Evolutionary conservation across 139 green algal genomes (phyloP).

Genomic region (Nannochloris sp.): DNA sequence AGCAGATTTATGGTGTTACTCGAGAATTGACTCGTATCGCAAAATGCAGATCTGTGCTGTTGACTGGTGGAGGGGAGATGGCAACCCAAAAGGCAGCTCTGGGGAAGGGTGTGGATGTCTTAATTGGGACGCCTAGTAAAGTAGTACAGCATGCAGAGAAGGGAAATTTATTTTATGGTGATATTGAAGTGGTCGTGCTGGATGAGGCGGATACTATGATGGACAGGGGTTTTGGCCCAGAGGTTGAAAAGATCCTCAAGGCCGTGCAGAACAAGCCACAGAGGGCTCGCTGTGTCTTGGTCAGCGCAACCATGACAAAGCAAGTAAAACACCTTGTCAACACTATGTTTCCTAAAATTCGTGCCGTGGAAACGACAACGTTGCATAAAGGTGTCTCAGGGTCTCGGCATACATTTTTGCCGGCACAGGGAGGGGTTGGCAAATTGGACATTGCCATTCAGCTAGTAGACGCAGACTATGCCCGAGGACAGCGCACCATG

Average conservation of each 20-base stretch:
- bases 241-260: slow-evolving; percentile 59
- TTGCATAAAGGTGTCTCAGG: slow-evolving; percentile 68
- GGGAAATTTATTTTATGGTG: slow-evolving; percentile 69
- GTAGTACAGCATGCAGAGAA: slow-evolving; percentile 72
- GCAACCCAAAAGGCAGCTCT: slow-evolving; percentile 49
- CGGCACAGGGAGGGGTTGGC: slow-evolving; percentile 47
- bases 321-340: slow-evolving; percentile 29
- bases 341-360: slow-evolving; percentile 62
- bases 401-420: slow-evolving; percentile 74
- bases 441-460: slow-evolving; percentile 73
- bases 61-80: slow-evolving; percentile 31
- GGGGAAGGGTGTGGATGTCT: slow-evolving; percentile 61
- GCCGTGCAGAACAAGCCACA: slow-evolving; percentile 45
- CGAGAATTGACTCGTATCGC: slow-evolving; percentile 75
- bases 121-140: slow-evolving; percentile 77
- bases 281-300: slow-evolving; percentile 66
- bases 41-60: slow-evolving; percentile 61
- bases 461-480: slow-evolving; percentile 40
- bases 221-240: slow-evolving; percentile 47
- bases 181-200: slow-evolving; percentile 74
- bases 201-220: slow-evolving; percentile 99
- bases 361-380: slow-evolving; percentile 48
- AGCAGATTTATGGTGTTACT: slow-evolving; percentile 77
- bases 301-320: slow-evolving; percentile 84
- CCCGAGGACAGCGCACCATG: slow-evolving; percentile 43